These are phyloP conservation scores for Tulasnella calospora DNA, from an alignment of 768 basidiomycete species.

Conservation along the genomic window DNA sequence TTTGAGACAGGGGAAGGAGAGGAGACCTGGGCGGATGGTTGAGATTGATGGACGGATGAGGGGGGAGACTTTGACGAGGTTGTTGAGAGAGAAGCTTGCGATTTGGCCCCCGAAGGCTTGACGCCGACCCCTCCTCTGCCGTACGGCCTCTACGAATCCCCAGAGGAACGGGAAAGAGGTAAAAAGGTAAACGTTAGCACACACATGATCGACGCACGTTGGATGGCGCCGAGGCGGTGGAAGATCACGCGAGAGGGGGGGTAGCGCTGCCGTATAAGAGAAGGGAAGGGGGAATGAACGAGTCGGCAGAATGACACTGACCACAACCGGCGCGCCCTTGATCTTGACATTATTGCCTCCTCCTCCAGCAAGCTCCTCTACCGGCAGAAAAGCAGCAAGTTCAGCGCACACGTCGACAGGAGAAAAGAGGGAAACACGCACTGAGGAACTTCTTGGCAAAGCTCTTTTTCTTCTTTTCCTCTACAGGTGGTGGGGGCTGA, in stretches of 20 bases:
- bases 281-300: conserved; percentile 14
- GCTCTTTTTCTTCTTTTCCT: conserved; percentile 25
- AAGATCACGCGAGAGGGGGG: conserved; percentile 15
- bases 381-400: not conserved
- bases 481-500: conserved; percentile 1
- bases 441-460: conserved; percentile 12
- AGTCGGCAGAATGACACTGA: conserved; percentile 15
- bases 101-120: conserved; percentile 8
- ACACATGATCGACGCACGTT: conserved; percentile 11
- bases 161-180: not conserved
- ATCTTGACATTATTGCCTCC: conserved; percentile 23
- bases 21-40: not conserved
- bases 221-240: not conserved
- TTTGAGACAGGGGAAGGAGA: not conserved
- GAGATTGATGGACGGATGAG: conserved; percentile 1
- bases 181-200: not conserved
- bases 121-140: conserved; percentile 25
- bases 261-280: conserved; percentile 8
- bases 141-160: conserved; percentile 10
- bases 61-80: conserved; percentile 13
- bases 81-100: conserved; percentile 6
- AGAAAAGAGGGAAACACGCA: not conserved
- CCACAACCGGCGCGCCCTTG: conserved; percentile 19
- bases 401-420: not conserved
- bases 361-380: conserved; percentile 22